Conservation (phyloP, 306 rosid genomes). For the Gastrolobium villosum region DNA sequence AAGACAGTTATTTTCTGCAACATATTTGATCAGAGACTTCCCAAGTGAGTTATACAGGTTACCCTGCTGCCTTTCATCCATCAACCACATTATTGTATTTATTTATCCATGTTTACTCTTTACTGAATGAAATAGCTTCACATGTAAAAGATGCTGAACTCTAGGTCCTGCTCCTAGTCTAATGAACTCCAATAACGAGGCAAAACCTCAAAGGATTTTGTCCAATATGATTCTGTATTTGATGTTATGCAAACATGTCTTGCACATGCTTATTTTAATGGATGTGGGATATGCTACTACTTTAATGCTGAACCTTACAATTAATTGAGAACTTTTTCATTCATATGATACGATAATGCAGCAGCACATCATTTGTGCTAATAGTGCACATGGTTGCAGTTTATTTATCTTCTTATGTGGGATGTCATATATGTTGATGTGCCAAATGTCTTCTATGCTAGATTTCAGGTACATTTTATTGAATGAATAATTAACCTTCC, state of each 20-base stretch:
- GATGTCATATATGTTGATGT: slow-evolving; percentile 77
- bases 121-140: slow-evolving; percentile 16
- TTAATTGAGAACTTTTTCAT: slow-evolving; percentile 1
- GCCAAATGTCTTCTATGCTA: slow-evolving; percentile 86
- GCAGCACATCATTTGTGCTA: background rate
- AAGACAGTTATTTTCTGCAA: background rate
- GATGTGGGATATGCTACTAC: background rate
- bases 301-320: too few relatives aligned
- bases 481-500: slow-evolving; percentile 12
- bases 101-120: slow-evolving; percentile 5
- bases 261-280: background rate
- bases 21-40: background rate
- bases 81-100: background rate
- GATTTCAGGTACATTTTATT: slow-evolving; percentile 77
- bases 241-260: background rate
- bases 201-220: background rate
- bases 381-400: slow-evolving; percentile 19
- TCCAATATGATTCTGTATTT: background rate
- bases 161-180: background rate
- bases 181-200: background rate
- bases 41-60: background rate
- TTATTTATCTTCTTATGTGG: slow-evolving; percentile 69
- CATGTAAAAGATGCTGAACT: background rate
- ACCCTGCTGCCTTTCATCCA: background rate
- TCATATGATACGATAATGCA: background rate